These are phyloP conservation scores for Helminthosporium solani DNA, from an alignment of 2,329 filamentous ascomycete species.

Conservation along the genomic window DNA sequence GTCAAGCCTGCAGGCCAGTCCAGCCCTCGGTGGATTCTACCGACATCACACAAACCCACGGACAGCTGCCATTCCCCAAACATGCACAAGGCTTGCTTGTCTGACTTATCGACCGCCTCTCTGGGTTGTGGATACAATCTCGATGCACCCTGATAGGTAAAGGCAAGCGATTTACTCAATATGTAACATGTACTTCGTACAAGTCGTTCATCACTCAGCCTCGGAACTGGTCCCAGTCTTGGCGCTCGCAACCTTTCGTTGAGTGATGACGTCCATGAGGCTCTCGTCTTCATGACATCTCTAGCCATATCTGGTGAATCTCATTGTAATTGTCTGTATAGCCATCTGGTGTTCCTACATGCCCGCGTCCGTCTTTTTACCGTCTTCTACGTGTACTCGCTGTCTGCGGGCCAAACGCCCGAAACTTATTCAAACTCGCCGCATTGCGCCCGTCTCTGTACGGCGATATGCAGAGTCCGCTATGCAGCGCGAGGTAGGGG, in stretches of 20 bases:
- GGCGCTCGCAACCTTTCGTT: constrained; percentile 5
- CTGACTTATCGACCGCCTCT: constrained; percentile 4
- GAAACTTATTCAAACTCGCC: constrained; percentile 10
- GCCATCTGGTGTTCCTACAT: constrained; percentile 27
- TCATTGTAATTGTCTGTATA: constrained; percentile 3
- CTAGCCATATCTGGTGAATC: neutral
- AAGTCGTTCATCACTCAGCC: no score
- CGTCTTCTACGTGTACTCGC: constrained; percentile 41
- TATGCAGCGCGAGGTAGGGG: constrained; percentile 15
- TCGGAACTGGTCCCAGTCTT: constrained; percentile 8
- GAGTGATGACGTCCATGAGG: constrained; percentile 18
- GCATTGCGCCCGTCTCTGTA: constrained; percentile 9
- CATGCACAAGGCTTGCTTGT: neutral
- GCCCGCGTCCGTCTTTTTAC: constrained; percentile 21
- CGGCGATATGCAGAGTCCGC: constrained; percentile 27
- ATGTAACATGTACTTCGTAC: no score
- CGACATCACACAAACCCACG: no score
- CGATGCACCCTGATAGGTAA: no score
- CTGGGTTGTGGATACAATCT: neutral
- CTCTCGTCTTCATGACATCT: constrained; percentile 7
- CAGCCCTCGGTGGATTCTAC: no score
- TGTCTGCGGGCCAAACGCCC: constrained; percentile 39
- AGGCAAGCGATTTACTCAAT: no score
- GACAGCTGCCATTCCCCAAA: no score
- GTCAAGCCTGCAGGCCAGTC: no score